Conservation (phyloP, 805 yeast species). For the Kazachstania kunashirensis region DNA sequence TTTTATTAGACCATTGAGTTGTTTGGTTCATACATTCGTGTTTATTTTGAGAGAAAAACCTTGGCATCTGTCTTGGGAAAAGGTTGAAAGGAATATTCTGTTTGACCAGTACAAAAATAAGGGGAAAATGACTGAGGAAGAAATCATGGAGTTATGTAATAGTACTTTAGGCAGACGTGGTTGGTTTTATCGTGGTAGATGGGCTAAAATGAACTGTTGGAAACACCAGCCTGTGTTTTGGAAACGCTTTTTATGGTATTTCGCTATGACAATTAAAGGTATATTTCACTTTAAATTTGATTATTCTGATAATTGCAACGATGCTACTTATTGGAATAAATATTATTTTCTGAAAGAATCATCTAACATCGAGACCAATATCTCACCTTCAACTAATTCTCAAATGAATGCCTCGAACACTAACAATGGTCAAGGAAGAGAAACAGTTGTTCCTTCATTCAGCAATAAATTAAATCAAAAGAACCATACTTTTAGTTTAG, state of each 20-base stretch:
- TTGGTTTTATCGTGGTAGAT: slow-evolving; percentile 27
- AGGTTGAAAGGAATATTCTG: slow-evolving; percentile 16
- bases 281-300: slow-evolving; percentile 8
- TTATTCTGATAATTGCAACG: slow-evolving; percentile 23
- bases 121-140: slow-evolving; percentile 22
- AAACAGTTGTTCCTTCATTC: not conserved
- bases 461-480: slow-evolving; percentile 1
- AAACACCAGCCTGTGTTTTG: slow-evolving; percentile 17
- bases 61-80: slow-evolving; percentile 45
- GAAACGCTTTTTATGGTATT: slow-evolving; percentile 22
- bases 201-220: slow-evolving; percentile 22
- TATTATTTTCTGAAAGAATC: slow-evolving; percentile 10
- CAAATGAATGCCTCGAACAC: not conserved
- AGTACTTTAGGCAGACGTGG: slow-evolving; percentile 23
- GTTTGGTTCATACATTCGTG: slow-evolving; percentile 66
- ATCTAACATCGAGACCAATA: not conserved
- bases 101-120: slow-evolving; percentile 16
- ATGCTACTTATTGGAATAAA: slow-evolving; percentile 16
- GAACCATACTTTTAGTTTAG: too few relatives aligned
- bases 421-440: not conserved
- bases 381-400: not conserved
- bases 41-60: slow-evolving; percentile 73
- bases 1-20: slow-evolving; percentile 70
- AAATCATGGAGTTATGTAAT: slow-evolving; percentile 17
- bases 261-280: slow-evolving; percentile 15